Evolutionary conservation across 371 early-diverging fungal genomes (phyloP), one percentile per base, ranked within the genome.

Genomic region (Mortierella sp.): DNA sequence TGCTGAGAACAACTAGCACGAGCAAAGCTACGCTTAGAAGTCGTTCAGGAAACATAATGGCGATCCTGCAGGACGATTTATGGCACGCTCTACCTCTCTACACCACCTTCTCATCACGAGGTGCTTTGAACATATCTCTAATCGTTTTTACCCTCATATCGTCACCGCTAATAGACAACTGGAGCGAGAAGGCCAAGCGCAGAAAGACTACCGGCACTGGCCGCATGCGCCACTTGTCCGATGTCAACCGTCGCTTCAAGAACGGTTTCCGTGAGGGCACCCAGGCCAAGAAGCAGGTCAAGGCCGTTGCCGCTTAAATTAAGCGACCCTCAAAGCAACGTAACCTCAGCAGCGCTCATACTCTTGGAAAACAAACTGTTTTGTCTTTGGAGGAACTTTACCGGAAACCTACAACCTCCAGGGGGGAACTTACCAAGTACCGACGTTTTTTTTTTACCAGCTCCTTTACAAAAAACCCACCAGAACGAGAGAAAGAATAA

Each of bases 191-290:
- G 96, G 98, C 96, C 88, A 94, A 94, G 91, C 95, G 99, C 87
- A 96, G 99, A 95, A 97, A 96, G 95, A 98, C 98, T 88, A 97
- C 98, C 89, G 99, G 99, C 89, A 98, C 99, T 82, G 99, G 99
- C 83, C 97, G 99, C 89, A 98, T 97, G 98, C 92, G 96, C 78
- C 92, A 99, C 95, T 91, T 99, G 91, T 98, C 97, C 95, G 92
- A 88, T 82, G 92, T 99, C 74, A 91, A 95, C 89, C 92, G 96
- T 81, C 95, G 98, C 81, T 97, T 97, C 96, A 97, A 96, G 95
- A 98, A 98, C 93, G 98, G 98, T 82, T 99, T 99, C 97, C 95
- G 96, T 90, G 95, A 95, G 90, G 95, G 96, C 92, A 90, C 90
- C 86, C 91, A 91, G 89, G 91, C 91, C 87, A 90, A 89, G 90